These are phyloP conservation scores for barley (Hordeum vulgare) DNA, from an alignment of 176 grass and related monocot genomes.

Conservation along the genomic window DNA sequence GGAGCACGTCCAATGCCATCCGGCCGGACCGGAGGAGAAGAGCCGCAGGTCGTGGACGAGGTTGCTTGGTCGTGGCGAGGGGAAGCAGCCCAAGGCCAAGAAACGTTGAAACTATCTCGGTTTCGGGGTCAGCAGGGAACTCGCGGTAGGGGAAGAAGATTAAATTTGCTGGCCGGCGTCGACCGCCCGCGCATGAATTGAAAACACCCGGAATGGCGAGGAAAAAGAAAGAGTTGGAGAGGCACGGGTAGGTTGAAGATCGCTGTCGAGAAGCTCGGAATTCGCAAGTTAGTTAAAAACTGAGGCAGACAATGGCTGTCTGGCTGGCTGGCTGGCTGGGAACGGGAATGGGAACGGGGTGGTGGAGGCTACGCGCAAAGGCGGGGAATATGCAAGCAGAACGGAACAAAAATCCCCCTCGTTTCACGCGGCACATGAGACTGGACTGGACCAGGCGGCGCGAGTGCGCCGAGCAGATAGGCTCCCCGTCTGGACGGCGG, in stretches of 20 bases:
- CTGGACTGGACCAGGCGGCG: background rate
- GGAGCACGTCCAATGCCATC: constrained; percentile 25
- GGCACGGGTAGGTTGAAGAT: constrained; percentile 14
- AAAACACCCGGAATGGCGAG: background rate
- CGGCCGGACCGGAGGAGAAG: background rate
- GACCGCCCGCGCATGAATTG: background rate
- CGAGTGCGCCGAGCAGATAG: background rate
- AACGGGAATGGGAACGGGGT: background rate
- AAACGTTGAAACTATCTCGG: constrained; percentile 2
- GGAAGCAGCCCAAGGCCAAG: background rate
- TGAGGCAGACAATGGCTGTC: background rate
- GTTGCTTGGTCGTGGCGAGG: constrained; percentile 1
- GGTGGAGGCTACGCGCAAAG: constrained; percentile 12
- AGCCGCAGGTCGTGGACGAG: background rate
- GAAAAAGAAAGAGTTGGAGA: constrained; percentile 21
- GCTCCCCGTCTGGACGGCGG: background rate
- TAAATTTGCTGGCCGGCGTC: background rate
- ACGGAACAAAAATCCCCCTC: background rate
- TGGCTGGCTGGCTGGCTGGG: background rate
- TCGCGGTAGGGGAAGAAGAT: background rate
- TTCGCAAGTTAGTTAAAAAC: constrained; percentile 28
- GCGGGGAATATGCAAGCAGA: background rate
- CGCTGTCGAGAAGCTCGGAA: constrained; percentile 31
- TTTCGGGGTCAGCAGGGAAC: background rate
- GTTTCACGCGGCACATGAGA: constrained; percentile 16